These are phyloP conservation scores for Aspergillus brunneoviolaceus DNA, from an alignment of 2,329 filamentous ascomycete species.

Conservation along the genomic window DNA sequence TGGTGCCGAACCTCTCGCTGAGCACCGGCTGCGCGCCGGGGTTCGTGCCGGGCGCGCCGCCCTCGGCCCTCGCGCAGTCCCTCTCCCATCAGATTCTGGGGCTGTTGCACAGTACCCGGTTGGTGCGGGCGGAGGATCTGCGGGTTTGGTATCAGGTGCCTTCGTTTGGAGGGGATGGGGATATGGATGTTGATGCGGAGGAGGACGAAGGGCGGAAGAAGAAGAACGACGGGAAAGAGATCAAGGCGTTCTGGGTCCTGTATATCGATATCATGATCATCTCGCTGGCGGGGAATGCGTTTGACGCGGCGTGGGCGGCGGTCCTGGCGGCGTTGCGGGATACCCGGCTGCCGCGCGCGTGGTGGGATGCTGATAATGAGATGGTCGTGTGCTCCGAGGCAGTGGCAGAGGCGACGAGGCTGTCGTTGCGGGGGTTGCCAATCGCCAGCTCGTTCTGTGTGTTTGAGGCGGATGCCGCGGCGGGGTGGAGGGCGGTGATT, in stretches of 20 bases:
- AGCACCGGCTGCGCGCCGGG: slow-evolving; percentile 85
- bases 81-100: slow-evolving; percentile 77
- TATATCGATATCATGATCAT: slow-evolving; percentile 96
- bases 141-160: slow-evolving; percentile 67
- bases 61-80: slow-evolving; percentile 76
- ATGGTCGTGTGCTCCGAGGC: slow-evolving; percentile 71
- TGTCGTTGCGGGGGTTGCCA: slow-evolving; percentile 66
- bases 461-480: slow-evolving; percentile 61
- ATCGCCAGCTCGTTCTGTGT: slow-evolving; percentile 76
- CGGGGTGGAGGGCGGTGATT: slow-evolving; percentile 39
- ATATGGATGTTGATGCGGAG: slow-evolving; percentile 50
- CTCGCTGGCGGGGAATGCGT: slow-evolving; percentile 85
- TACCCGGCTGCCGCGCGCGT: slow-evolving; percentile 73
- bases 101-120: slow-evolving; percentile 67
- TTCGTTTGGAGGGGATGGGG: slow-evolving; percentile 41
- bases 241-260: slow-evolving; percentile 90
- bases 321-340: slow-evolving; percentile 77
- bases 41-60: slow-evolving; percentile 80
- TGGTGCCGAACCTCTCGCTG: slow-evolving; percentile 92
- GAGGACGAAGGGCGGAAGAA: slow-evolving; percentile 24
- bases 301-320: slow-evolving; percentile 87
- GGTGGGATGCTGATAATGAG: slow-evolving; percentile 81
- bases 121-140: slow-evolving; percentile 68
- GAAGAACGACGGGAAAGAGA: slow-evolving; percentile 37
- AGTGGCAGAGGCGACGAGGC: slow-evolving; percentile 52